These are phyloP conservation scores for Rhizopus sp. DNA, from an alignment of 371 early-diverging fungal species.

Conservation along the genomic window DNA sequence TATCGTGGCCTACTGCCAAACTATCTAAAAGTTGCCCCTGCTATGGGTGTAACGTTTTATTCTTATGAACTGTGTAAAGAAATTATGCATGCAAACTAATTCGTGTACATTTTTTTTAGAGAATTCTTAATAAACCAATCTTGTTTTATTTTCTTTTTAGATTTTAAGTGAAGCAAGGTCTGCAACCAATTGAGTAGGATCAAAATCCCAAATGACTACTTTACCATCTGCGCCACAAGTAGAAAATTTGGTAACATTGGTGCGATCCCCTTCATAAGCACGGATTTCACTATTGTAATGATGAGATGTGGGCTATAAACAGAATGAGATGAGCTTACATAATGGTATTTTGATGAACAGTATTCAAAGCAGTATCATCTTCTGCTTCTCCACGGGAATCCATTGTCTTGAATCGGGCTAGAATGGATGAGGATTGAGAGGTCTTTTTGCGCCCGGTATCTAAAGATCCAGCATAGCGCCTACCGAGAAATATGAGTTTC, in stretches of 20 bases:
- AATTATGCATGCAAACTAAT: slow-evolving; percentile 34
- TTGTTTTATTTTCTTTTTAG: slow-evolving; percentile 18
- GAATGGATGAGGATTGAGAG: slow-evolving; percentile 61
- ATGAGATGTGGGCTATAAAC: background rate
- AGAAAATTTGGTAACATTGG: slow-evolving; percentile 69
- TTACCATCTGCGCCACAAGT: slow-evolving; percentile 92
- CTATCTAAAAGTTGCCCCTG: slow-evolving; percentile 85
- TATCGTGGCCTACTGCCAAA: slow-evolving; percentile 78
- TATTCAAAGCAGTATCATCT: slow-evolving; percentile 73
- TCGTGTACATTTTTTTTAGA: background rate
- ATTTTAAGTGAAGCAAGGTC: slow-evolving; percentile 46
- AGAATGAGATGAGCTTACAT: slow-evolving; percentile 54
- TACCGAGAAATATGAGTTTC: slow-evolving; percentile 14
- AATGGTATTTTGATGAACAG: slow-evolving; percentile 95
- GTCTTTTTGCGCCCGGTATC: slow-evolving; percentile 72
- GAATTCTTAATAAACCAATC: too few species aligned
- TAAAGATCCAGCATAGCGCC: slow-evolving; percentile 73
- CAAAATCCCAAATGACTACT: slow-evolving; percentile 83
- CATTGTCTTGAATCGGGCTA: slow-evolving; percentile 92
- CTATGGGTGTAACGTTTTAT: slow-evolving; percentile 85
- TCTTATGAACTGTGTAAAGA: slow-evolving; percentile 79
- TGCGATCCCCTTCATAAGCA: slow-evolving; percentile 58
- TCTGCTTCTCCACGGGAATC: slow-evolving; percentile 81
- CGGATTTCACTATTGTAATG: slow-evolving; percentile 54
- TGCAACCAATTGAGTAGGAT: slow-evolving; percentile 44